These are phyloP conservation scores for Vigna reflexopilosa DNA, from an alignment of 306 rosid genomes.

Conservation along the genomic window DNA sequence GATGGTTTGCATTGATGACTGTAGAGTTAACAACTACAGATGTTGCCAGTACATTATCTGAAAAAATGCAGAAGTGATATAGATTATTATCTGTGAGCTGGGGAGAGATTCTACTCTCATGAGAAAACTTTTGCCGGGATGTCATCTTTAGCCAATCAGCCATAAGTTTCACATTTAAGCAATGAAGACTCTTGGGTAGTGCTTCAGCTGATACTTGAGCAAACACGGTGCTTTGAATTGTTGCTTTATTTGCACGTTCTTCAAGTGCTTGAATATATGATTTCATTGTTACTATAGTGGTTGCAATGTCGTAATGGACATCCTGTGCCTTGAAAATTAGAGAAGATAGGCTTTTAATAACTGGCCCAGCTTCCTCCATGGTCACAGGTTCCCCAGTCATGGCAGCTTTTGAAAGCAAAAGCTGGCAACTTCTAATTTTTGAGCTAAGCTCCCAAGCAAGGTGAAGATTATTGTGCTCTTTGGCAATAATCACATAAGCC, in stretches of 20 bases:
- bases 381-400: conserved; percentile 77
- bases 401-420: conserved; percentile 87
- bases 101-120: conserved; percentile 68
- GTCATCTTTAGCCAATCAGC: conserved; percentile 74
- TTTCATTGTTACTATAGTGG: conserved; percentile 94
- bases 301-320: conserved; percentile 86
- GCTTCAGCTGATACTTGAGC: conserved; percentile 87
- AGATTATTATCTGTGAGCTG: conserved; percentile 73
- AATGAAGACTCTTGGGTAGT: conserved; percentile 88
- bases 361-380: conserved; percentile 82
- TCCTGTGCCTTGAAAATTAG: conserved; percentile 87
- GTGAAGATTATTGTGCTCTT: conserved; percentile 90
- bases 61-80: conserved; percentile 92
- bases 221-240: conserved; percentile 75
- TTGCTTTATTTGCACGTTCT: conserved; percentile 80
- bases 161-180: conserved; percentile 78
- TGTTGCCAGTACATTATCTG: conserved; percentile 81
- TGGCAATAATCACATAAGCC: conserved; percentile 90
- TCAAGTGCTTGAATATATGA: conserved; percentile 95
- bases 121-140: conserved; percentile 57
- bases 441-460: conserved; percentile 94
- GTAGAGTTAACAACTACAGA: conserved; percentile 91
- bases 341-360: conserved; percentile 73
- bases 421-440: conserved; percentile 84
- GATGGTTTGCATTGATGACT: conserved; percentile 72